Base-by-base conservation (phyloP, 352 stramenopile species). In the Blastocystis sp. region DNA sequence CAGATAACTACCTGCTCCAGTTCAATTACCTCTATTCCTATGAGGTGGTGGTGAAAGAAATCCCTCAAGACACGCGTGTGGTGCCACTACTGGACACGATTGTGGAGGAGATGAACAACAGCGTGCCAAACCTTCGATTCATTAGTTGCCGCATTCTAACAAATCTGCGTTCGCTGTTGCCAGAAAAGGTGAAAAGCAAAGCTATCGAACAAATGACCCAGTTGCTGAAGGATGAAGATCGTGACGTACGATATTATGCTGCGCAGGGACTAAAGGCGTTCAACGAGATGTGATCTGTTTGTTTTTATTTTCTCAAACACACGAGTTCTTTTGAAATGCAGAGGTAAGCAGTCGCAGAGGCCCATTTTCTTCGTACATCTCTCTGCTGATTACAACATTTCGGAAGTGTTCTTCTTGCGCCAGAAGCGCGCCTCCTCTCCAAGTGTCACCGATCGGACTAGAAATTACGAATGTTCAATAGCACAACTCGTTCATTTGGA, bases 351-450 rank as follows among this genome's bases (percentile, higher is more conserved):
- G 37, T 11, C 73, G 73, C 8, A 11, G 47, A 30, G 73, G 13
- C 9, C 73, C 73, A 9, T 85, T 66, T 55, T 85, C 73, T 65
- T 85, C 73, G 56, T 85, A 85, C 56, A 85, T 68, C 41, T 59
- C 50, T 18, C 54, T 26, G 3, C 43, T 85, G 20, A 85, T 30
- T 9, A 68, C 50, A 24, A 41, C n/a, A 20, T 66, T 26, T 11
- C 18, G 24, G 41, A 68, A 85, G 11, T 68, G 11, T 11, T 47
- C 43, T 20, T 66, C 47, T 41, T 18, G 69, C 3, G 53, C 73
- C n/a, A 68, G 30, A 6, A 65, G 34, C 16, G 53, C 73, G 9
- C 73, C 73, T 26, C 73, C 73, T 68, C 39, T 26, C 73, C 73
- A 85, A 26, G 73, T 85, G 26, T 65, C 50, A 18, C 56, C 24